Base-by-base conservation (phyloP, 2,329 filamentous ascomycete genomes). In the Pseudogymnoascus sp. region DNA sequence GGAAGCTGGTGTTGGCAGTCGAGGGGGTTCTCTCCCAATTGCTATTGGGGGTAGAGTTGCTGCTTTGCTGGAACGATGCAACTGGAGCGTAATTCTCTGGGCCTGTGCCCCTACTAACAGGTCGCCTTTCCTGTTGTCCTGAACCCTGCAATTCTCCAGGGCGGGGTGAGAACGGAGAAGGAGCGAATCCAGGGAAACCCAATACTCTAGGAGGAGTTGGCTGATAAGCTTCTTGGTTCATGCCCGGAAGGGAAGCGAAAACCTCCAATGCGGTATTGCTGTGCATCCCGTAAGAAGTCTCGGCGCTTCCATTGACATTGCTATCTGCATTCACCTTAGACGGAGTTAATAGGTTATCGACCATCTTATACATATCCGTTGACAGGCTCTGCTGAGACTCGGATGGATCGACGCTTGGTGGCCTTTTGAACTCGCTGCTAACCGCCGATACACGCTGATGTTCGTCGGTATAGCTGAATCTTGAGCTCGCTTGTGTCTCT, bases 251-350 rank as follows among this genome's bases (percentile, higher is more conserved):
- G 69, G 71, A 41, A 76, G 74, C 78, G 64, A 82, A 81, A 2
- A 81, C 65, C 15, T 81, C 80, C 57, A 80, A 77, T 25, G 80
- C 78, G 6, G 78, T 80, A 2, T 73, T 69, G 8, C 77, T 79
- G 66, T 80, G 76, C 80, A 84, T 82, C 14, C 79, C 82, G 63
- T 83, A 84, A 1, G 78, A 82, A 2, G 78, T 74, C 38, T 81
- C 78, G 6, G 69, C 70, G 28, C 60, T 61, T 25, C 25, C 35
- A 22, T 58, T 35, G 12, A 61, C 20, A 43, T 53, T 60, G 18
- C n/a, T 36, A 33, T 53, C 47, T 53, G 28, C 12, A 22, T 14
- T 33, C 28, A 69, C 43, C 73, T 74, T 58, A n/a, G 66, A 63
- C 22, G 68, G 65, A 22, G 68, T 68, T 35, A 85, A 75, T 28